phyloP scores from a whole-genome alignment of 306 rosid species.

The Oemleria cerasiformis region DNA sequence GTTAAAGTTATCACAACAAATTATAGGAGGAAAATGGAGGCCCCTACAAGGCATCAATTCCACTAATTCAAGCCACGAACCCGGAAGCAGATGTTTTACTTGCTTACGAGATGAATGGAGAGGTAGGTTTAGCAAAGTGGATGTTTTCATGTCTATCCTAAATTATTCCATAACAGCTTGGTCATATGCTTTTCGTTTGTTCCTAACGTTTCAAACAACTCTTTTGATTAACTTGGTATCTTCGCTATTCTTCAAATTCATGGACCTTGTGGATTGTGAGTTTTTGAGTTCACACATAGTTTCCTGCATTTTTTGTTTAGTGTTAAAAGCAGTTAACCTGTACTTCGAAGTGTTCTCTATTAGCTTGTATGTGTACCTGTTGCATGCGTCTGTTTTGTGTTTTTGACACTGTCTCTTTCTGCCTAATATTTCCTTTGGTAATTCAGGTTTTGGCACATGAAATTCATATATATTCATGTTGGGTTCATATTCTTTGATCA shows the following conservation, averaged over 20 bases:
- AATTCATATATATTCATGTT: slow-evolving; percentile 17
- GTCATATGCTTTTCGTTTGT: neutral
- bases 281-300: neutral
- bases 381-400: neutral
- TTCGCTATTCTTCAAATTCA: neutral
- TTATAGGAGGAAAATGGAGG: slow-evolving; percentile 95
- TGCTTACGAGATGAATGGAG: slow-evolving; percentile 98
- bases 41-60: slow-evolving; percentile 95
- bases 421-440: neutral
- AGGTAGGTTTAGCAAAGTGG: slow-evolving; percentile 47
- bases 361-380: neutral
- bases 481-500: slow-evolving; percentile 17
- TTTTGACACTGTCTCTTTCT: neutral
- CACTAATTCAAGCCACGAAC: slow-evolving; percentile 82
- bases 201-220: neutral
- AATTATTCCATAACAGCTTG: neutral
- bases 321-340: neutral
- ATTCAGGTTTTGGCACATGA: neutral
- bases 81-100: slow-evolving; percentile 92
- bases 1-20: slow-evolving; percentile 17
- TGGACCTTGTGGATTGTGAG: neutral
- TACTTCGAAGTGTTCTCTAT: neutral
- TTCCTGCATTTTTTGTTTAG: neutral
- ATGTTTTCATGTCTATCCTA: neutral
- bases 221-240: neutral